phyloP scores from a whole-genome alignment of 73 alveolate species.

The Symbiodinium natans region DNA sequence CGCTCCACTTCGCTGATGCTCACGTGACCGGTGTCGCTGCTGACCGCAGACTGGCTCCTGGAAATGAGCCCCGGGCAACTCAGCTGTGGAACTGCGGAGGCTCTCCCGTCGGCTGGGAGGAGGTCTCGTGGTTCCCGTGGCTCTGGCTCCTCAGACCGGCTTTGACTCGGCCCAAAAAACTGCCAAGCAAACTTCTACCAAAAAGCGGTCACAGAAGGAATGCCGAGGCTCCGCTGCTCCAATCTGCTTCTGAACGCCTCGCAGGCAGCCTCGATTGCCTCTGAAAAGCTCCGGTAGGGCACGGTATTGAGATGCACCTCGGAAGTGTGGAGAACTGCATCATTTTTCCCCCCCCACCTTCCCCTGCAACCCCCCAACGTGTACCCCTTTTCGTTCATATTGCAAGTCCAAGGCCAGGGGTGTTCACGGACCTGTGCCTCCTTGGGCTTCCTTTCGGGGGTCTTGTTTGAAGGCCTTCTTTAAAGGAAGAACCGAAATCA shows the following conservation, averaged over 20 bases:
- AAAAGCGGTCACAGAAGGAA: background rate
- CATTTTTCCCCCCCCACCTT: too few species aligned
- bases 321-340: background rate
- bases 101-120: background rate
- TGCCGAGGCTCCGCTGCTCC: background rate
- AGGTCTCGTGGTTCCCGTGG: background rate
- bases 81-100: conserved; percentile 43
- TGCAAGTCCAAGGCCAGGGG: too few species aligned
- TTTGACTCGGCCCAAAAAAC: too few species aligned
- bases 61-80: conserved; percentile 63
- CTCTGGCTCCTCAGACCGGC: background rate
- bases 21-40: conserved; percentile 15
- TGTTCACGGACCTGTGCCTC: too few species aligned
- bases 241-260: background rate
- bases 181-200: background rate
- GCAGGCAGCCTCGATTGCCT: background rate
- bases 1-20: background rate
- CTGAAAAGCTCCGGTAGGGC: background rate
- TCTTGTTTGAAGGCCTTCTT: too few species aligned
- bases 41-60: conserved; percentile 49
- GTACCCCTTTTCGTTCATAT: too few species aligned
- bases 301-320: background rate
- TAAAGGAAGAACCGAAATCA: too few species aligned
- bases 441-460: too few species aligned
- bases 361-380: too few species aligned